A percentile compares a stretch with the other conserved stretches of the same genome.
Conservation (phyloP, 2,329 filamentous ascomycete species). For the Colletotrichum coccodes region DNA sequence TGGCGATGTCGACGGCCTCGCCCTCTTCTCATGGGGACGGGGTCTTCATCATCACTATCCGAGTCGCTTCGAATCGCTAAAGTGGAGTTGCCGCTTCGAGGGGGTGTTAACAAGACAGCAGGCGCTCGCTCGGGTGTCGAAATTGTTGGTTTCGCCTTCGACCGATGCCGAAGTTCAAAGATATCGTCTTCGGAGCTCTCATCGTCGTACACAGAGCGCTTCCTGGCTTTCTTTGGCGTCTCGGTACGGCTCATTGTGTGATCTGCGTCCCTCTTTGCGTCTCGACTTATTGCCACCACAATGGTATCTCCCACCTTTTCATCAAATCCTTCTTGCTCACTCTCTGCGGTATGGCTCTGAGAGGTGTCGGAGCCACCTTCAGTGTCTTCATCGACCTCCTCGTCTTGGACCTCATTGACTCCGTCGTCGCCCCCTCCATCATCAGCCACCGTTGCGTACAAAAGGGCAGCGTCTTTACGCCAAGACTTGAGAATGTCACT, state of each 20-base stretch:
- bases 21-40: neutral
- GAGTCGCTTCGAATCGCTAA: neutral
- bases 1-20: neutral
- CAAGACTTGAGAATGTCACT: constrained; percentile 5
- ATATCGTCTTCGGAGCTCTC: neutral
- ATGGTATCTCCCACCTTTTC: neutral
- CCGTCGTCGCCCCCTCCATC: neutral
- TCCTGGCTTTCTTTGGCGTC: neutral
- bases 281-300: neutral
- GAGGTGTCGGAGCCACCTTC: too few species aligned
- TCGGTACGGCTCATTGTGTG: neutral
- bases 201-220: neutral
- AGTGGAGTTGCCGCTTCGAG: neutral
- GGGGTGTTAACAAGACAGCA: neutral
- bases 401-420: too few species aligned
- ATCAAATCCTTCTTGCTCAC: neutral
- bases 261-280: constrained; percentile 2
- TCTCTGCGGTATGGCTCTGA: neutral
- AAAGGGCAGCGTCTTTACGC: constrained; percentile 13
- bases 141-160: neutral
- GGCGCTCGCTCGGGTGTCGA: neutral
- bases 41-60: neutral
- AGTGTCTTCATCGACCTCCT: neutral
- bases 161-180: neutral
- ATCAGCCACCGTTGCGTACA: neutral